Base-by-base conservation (phyloP, 331 rosid genomes). In the Cydonia oblonga region DNA sequence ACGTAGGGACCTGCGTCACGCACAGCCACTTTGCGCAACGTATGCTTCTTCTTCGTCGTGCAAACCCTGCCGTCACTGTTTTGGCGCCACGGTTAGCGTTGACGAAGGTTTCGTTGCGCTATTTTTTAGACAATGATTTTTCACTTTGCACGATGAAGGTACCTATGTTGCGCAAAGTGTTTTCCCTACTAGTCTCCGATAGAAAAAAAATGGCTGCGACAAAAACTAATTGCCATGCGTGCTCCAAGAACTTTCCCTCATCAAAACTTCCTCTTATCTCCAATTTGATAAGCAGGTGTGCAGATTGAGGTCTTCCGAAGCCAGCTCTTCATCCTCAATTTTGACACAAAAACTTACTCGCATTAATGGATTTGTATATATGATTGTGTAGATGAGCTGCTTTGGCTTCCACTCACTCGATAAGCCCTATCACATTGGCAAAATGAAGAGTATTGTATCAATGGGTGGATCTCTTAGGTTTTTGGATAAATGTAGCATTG, bases 401-500 rank as follows among this genome's bases (percentile, higher is more conserved):
- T 79, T 57, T 78, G 24, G 33, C 20, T 20, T 16, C 79, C 79
- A 26, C 59, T 56, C 3, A 79, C 77, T 15, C 79, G 64, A 61
- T 71, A 69, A 20, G 75, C 78, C 20, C 29, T 77, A 9, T 52
- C 60, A 16, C 38, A 62, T 5, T 72, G 56, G 29, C 61, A 77
- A 60, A 74, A 62, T 54, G 12, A 54, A 54, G 23, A 54, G 28
- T 22, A 6, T 3, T n/a, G 25, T 20, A 12, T 35, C 5, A 80
- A 49, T 70, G 19, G 82, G 76, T 42, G 87, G 82, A 3, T 80
- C 80, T 52, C 19, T 80, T 19, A 73, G 40, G 40, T 35, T 35
- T 35, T 75, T 83, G 63, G 87, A 80, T 38, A 14, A 53, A 58
- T 76, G 84, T 25, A 76, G 81, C 23, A 29, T 78, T 3, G 85